Conservation (phyloP, 768 basidiomycete genomes). For the Chalciporus piperatus region DNA sequence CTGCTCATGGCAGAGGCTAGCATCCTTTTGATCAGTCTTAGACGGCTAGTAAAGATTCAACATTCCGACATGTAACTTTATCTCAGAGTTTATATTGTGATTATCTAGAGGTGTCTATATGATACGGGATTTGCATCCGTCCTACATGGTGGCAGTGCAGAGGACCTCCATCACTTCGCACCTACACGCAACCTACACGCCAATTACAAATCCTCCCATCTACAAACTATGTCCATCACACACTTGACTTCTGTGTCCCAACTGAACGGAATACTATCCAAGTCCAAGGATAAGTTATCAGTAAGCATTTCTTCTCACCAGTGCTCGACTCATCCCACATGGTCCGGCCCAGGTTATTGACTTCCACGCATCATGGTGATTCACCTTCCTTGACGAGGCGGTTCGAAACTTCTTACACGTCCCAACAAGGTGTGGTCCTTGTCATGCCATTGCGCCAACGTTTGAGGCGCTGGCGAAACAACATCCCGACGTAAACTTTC, state of each 20-base stretch:
- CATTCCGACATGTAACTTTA: no score
- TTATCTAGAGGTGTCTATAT: no score
- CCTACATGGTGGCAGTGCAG: no score
- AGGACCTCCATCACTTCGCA: no score
- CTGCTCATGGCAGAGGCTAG: neutral
- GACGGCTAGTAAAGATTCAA: no score
- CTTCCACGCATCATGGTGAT: constrained; percentile 81
- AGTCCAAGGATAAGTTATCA: constrained; percentile 61
- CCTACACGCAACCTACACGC: neutral
- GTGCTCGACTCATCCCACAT: neutral
- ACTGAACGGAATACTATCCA: constrained; percentile 55
- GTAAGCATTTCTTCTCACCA: constrained; percentile 35
- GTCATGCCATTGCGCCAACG: constrained; percentile 76
- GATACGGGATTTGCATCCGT: no score
- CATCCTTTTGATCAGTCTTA: no score
- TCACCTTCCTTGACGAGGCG: constrained; percentile 3
- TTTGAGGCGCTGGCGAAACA: constrained; percentile 70
- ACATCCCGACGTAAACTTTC: constrained; percentile 70
- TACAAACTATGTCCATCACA: constrained; percentile 50
- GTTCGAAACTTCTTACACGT: constrained; percentile 8
- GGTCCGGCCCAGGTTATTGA: constrained; percentile 65
- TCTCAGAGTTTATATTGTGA: no score
- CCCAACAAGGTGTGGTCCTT: constrained; percentile 74
- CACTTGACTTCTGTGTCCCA: constrained; percentile 63
- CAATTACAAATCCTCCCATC: no score